Base-by-base conservation (phyloP, 2,329 filamentous ascomycete genomes). In the Phyllosticta paracitricarpa region DNA sequence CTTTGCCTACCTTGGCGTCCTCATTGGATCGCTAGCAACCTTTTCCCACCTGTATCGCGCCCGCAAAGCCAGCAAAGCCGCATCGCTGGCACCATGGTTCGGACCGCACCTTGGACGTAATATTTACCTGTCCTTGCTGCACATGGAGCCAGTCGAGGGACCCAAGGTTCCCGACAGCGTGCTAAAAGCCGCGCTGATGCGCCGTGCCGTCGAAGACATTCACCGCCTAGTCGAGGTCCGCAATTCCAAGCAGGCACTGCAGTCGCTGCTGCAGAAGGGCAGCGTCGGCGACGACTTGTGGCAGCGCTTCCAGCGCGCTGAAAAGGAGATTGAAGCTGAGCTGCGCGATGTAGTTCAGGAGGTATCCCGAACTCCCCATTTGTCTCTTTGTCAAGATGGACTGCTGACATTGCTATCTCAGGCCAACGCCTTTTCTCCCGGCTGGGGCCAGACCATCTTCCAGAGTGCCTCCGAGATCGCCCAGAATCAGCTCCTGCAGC, bases 291-390 rank as follows among this genome's bases (percentile, higher is more conserved):
- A 99, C 73, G 94, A 99, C 74, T 77, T 99, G 67, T 96, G 91
- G 89, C 90, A 97, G 79, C 83, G 93, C 51, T 96, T 97, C 75
- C 77, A 87, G 76, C 84, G 91, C 57, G 94, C 93, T 0, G 94
- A 99, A 82, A 92, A 95, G 79, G 94, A 99, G 77, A 95, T 97
- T 81, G 92, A 99, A 77, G 90, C 91, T 67, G 94, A 99, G 77
- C 81, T 99, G 64, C 85, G 90, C 68, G 94, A 99, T 76, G 93
- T 97, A 25, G 91, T 97, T 35, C 84, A 86, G 68, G 93, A 97
- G 86, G 91, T 95, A 75, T 64, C 81, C 68, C 48, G 19, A 9
- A 5, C 22, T 4, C 28, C 25, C 26, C 22, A 2, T 7, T 33
- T 9, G 12, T 28, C 12, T 28, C 12, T 17, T 9, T 30, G 3